These are phyloP conservation scores for Oenanthe sinensis DNA, from an alignment of 129 eudicot genomes.

Conservation along the genomic window DNA sequence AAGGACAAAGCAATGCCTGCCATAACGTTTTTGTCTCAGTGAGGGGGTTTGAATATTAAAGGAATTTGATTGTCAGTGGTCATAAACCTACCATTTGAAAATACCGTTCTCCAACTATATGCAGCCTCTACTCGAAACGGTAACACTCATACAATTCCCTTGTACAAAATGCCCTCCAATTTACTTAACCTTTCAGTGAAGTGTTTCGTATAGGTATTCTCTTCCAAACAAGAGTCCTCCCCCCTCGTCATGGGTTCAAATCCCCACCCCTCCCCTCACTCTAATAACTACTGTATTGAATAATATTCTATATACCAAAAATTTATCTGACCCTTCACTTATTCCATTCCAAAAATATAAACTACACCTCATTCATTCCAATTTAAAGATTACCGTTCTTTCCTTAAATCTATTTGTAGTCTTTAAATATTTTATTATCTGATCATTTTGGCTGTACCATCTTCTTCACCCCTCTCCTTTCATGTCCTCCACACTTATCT, in stretches of 20 bases:
- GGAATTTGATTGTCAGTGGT: background rate
- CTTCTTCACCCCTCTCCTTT: background rate
- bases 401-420: background rate
- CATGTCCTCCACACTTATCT: background rate
- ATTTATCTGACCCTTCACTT: background rate
- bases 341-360: background rate
- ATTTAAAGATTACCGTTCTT: background rate
- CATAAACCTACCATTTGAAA: background rate
- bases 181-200: background rate
- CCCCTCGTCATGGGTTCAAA: too few relatives aligned
- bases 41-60: background rate
- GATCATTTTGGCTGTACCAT: background rate
- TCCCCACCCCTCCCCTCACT: too few relatives aligned
- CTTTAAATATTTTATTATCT: background rate
- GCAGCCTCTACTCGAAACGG: background rate
- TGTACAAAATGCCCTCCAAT: background rate
- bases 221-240: background rate
- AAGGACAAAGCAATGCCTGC: background rate
- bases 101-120: background rate
- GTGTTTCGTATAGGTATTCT: background rate
- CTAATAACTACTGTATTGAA: too few relatives aligned
- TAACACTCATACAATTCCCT: background rate
- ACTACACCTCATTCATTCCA: background rate
- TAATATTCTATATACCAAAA: too few relatives aligned
- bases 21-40: background rate